These are phyloP conservation scores for Conidiobolus incongruus DNA, from an alignment of 371 early-diverging fungal genomes.

Conservation along the genomic window DNA sequence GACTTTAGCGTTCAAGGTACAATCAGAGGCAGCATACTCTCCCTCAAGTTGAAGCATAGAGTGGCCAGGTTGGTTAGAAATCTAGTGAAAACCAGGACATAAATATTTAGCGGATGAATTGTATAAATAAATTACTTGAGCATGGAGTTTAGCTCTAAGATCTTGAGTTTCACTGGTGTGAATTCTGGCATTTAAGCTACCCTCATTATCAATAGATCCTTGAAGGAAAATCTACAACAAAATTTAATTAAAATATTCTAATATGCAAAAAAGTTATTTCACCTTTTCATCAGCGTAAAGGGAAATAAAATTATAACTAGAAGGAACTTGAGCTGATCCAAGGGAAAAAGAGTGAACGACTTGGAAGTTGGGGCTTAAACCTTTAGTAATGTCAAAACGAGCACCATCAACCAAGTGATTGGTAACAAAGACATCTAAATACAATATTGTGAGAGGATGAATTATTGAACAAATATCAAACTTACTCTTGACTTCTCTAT, in stretches of 20 bases:
- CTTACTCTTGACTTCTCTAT: conserved; percentile 65
- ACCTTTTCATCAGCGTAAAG: conserved; percentile 19
- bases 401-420: conserved; percentile 85
- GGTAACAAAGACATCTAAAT: conserved; percentile 44
- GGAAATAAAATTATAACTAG: conserved; percentile 62
- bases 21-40: conserved; percentile 78
- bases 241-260: background rate
- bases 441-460: background rate
- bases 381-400: conserved; percentile 75
- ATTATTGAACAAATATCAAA: background rate
- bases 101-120: too few relatives aligned
- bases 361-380: conserved; percentile 80
- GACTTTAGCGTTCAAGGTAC: conserved; percentile 64
- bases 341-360: conserved; percentile 79
- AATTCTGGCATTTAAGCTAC: conserved; percentile 41
- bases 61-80: too few relatives aligned
- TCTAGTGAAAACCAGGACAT: too few relatives aligned
- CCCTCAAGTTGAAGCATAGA: conserved; percentile 80
- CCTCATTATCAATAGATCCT: conserved; percentile 83
- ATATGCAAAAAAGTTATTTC: background rate
- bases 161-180: conserved; percentile 34
- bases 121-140: too few relatives aligned
- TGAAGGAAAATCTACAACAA: conserved; percentile 38
- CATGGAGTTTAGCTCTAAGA: too few relatives aligned
- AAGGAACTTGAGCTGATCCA: conserved; percentile 61